Conservation (phyloP, 495 filamentous ascomycete genomes). For the Talaromyces nanjingensis region DNA sequence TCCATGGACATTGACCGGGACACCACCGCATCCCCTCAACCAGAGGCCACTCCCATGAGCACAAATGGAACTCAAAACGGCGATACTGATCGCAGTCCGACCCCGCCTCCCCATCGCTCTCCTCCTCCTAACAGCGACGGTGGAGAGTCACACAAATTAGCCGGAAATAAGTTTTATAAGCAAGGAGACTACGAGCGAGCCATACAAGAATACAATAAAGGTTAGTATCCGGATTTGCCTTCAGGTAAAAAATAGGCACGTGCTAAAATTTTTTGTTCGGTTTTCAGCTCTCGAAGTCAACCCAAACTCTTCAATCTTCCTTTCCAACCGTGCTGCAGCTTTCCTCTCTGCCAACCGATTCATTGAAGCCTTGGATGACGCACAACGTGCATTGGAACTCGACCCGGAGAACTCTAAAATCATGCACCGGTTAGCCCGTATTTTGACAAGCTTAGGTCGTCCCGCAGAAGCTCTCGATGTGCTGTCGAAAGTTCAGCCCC, state of each 20-base stretch:
- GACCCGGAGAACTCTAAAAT: slow-evolving; percentile 82
- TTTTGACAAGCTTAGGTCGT: slow-evolving; percentile 77
- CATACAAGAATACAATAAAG: slow-evolving; percentile 90
- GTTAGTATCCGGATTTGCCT: slow-evolving; percentile 35
- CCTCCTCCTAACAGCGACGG: slow-evolving; percentile 55
- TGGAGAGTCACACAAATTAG: slow-evolving; percentile 63
- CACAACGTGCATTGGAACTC: slow-evolving; percentile 67
- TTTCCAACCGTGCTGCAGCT: slow-evolving; percentile 91
- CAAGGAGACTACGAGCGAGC: slow-evolving; percentile 77
- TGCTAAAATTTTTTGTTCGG: slow-evolving; percentile 8
- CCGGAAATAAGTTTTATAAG: slow-evolving; percentile 96
- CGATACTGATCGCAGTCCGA: slow-evolving; percentile 50
- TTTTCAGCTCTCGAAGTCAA: slow-evolving; percentile 67
- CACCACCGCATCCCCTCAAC: slow-evolving; percentile 34
- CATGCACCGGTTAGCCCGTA: slow-evolving; percentile 76
- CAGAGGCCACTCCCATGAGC: slow-evolving; percentile 27
- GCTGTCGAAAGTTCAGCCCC: slow-evolving; percentile 53
- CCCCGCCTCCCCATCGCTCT: slow-evolving; percentile 72
- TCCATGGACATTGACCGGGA: slow-evolving; percentile 82
- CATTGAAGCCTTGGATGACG: slow-evolving; percentile 75
- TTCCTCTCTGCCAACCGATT: slow-evolving; percentile 79
- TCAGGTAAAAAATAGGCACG: background rate
- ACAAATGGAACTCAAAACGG: slow-evolving; percentile 50
- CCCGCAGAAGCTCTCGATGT: slow-evolving; percentile 83
- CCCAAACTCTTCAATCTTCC: slow-evolving; percentile 69